Evolutionary conservation across 225 moss, liverwort and hornwort species (phyloP), one percentile per base, ranked within the genome.

Genomic region (Thuidium tamariscinum): DNA sequence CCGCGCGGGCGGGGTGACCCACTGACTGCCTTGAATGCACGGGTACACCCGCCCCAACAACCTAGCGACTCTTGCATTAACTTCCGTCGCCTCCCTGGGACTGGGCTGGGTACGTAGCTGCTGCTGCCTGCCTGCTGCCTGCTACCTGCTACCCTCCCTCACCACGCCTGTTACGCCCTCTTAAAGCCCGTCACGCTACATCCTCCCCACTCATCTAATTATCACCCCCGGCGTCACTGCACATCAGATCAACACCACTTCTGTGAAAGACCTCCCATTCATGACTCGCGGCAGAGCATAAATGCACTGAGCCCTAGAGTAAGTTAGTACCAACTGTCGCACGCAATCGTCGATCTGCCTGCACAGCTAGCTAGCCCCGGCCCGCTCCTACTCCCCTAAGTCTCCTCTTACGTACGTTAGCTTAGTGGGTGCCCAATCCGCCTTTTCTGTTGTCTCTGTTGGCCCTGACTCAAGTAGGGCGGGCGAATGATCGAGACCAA

Each of bases 21-120:
- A n/a, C n/a, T n/a, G n/a, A n/a, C n/a, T n/a, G 37, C 27, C 66
- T 86, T 90, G 44, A 90, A 86, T 88, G 86, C 72, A 32, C 65
- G 19, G 81, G 91, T 91, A 69, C 86, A 91, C 62, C 91, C 59
- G 86, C 86, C 88, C 86, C 80, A 91, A 86, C 91, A 49, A 88
- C 88, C 86, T 3, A 5, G 76, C 62, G 56, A 79, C 86, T 39
- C 22, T 69, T 11, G 81, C 91, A 91, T 83, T 86, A 86, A 86
- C 80, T 80, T 44, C 72, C 83, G 30, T 68, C 74, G 74, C 75
- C 75, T 65, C 69, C 48, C 80, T 66, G 78, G 56, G 29, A 25
- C 51, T 11, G 83, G 48, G 27, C 57, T 71, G 48, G 61, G n/a
- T n/a, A n/a, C n/a, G n/a, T n/a, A 25, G 74, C 66, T 17, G 61